Base-by-base conservation (phyloP, 2,329 filamentous ascomycete species). In the Trichoderma brevicompactum region DNA sequence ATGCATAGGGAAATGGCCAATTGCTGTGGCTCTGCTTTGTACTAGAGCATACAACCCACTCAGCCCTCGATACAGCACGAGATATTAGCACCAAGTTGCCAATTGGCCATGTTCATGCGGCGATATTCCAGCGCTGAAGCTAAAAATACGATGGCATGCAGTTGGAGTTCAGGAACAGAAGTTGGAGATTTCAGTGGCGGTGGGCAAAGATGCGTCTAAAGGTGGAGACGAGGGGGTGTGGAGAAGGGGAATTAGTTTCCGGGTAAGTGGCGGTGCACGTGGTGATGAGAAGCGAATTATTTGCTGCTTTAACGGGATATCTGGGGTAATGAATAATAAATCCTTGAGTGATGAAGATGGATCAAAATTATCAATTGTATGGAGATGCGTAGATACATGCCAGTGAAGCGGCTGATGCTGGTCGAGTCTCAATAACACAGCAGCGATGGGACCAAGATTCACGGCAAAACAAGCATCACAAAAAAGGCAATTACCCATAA, bases 181-280 rank as follows among this genome's bases (percentile, higher is more conserved):
- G 53, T 28, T 58, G 46, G 36, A 44, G 56, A 43, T 34, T 43
- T 43, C 19, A 38, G 41, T 56, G 61, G 61, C 61, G 61, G 61
- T 64, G 61, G 61, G 49, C 61, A 38, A 46, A 48, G 19, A 43
- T 56, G 34, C 7, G 36, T 38, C 10, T 38, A 6, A 36, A 6
- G 36, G 58, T 53, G 58, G 58, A 62, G 58, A 62, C 38, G 48
- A 48, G 28, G 43, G 28, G 34, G 43, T 44, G 58, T 61, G 58
- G 58, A 34, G 58, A 52, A 50, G 19, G 19, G 43, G 38, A 61
- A 43, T 59, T 6, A 4, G 44, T 40, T 49, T 40, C 15, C 46
- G 56, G 56, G 55, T 60, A 50, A 60, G 44, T 44, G 41, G 13
- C 23, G 56, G 9, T 34, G 56, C 56, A 60, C 56, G 56, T 60